Base-by-base conservation (phyloP, 1,284 basidiomycete genomes). In the Cutaneotrichosporon cavernicola region DNA sequence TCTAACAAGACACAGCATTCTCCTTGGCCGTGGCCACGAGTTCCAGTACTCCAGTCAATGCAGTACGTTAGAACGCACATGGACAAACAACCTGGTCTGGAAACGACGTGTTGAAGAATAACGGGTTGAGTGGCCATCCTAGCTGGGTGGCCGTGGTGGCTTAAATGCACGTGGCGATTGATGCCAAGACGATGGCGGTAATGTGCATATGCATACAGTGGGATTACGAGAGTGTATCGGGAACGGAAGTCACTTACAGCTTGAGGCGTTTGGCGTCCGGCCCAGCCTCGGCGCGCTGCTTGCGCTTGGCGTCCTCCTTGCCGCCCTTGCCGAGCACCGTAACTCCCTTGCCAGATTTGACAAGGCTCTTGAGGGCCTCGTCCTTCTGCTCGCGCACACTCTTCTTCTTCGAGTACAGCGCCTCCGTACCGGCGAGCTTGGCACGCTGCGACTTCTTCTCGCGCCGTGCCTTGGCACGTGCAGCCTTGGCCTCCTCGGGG, bases 291-390 rank as follows among this genome's bases (percentile, higher is more conserved):
- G 64, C 69, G 47, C 76, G 60, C 66, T 73, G 73, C 53, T 65
- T 62, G 51, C 74, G 75, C 67, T 80, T 77, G 49, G 69, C 77
- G 50, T 73, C 69, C 66, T 83, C 80, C 70, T 83, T 81, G 3
- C 62, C 71, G 22, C 76, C 78, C 80, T 93, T 95, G 18, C 92
- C 92, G 58, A 96, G 86, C 34, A 95, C 88, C 0, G 92, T 94
- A 40, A 82, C 79, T 0, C 92, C 91, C 76, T 89, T 92, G 1
- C 92, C 91, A 59, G 82, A 85, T 82, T 92, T 93, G 59, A 94
- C 88, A 21, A 94, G 82, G 65, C 84, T 88, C 76, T 87, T 86
- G 67, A 94, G 79, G 18, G 91, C 92, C 34, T 85, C 86, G 69
- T 90, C 86, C 80, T 94, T 95, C 79, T 94, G 88, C 72, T 87